Evolutionary conservation across 768 basidiomycete genomes (phyloP), one percentile per base, ranked within the genome.

Genomic region (Stropharia rugosoannulata): DNA sequence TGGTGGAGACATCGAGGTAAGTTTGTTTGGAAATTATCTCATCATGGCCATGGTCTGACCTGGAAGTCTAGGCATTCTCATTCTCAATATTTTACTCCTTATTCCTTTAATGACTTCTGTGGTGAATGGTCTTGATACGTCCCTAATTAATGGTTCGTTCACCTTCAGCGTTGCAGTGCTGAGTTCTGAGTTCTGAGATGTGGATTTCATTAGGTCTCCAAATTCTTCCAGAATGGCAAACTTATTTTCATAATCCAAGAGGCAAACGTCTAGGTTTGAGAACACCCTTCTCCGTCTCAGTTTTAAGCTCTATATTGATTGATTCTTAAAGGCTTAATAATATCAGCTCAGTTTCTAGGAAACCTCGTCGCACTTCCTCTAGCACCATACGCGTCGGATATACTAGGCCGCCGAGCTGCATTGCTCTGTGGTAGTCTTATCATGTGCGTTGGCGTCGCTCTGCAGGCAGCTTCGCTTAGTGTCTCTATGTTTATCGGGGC

Each of bases 91-190:
- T 6, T 82, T 77, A 61, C 73, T 89, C 29, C 51, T 84, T 15
- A 71, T 89, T 13, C 84, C 87, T 1, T 73, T 89, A n/a, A 68
- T 88, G 54, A 86, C 87, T 12, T 80, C 85, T n/a, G 72, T 79
- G 12, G 80, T 80, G 46, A 89, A 87, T 68, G 87, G 88, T 18
- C 77, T 86, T 48, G 85, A 88, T 64, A 82, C 84, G 3, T 87
- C 85, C n/a, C 69, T 86, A 43, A 75, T 86, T 13, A 87, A 87
- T 61, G 74, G 73, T 32, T 44, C 16, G 18, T 25, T 19, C 11
- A 10, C 9, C 18, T 25, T 38, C 36, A 4, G 9, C 43, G 19
- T 48, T 49, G 39, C 29, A 19, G 49, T 37, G 41, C 41, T 51
- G 49, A 43, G 70, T 54, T 68, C 41, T 51, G 49, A 43, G 70